Evolutionary conservation across 257 asterid genomes (phyloP), one percentile per base, ranked within the genome.

Genomic region (Salvia rosmarinus): DNA sequence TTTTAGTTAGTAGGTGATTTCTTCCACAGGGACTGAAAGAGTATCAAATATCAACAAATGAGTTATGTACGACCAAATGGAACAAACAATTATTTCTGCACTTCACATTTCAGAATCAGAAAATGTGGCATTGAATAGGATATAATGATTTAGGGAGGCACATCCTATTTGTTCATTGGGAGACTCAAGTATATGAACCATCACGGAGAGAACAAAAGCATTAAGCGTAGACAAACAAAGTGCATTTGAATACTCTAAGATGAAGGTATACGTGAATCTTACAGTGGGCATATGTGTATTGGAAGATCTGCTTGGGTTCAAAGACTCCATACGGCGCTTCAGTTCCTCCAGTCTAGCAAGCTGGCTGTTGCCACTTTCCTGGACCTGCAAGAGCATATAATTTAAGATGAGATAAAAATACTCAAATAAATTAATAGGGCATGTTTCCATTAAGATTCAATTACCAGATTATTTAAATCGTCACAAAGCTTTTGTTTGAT

Each of bases 271-370:
- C 69, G 13, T 55, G 71, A 51, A 77, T 62, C 96, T 73, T 78
- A 94, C 97, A 74, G 76, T 51, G 62, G 85, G 44, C 70, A 40
- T 58, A 47, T 71, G 55, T 12, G 78, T 69, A 14, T 79, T 57
- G 60, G 96, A 85, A 11, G 91, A 73, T 87, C 91, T 86, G 82
- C 83, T 84, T 32, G 97, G 99, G 71, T 94, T 94, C 74, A 94
- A 64, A 68, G 96, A 90, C 78, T 86, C 96, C 74, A 94, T 80
- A 80, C 96, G 89, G 72, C 92, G 89, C 84, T 94, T 94, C 85
- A 94, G 69, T 70, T 94, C 98, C 78, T 86, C 96, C 74, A 94
- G 89, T 84, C 98, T 89, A 70, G 92, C 71, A 25, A 89, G 62
- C 79, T 94, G 99, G 43, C 78, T 20, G 56, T 79, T 88, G 78